Conservation (phyloP, 305 asterid species). For the Rubia balearica region DNA sequence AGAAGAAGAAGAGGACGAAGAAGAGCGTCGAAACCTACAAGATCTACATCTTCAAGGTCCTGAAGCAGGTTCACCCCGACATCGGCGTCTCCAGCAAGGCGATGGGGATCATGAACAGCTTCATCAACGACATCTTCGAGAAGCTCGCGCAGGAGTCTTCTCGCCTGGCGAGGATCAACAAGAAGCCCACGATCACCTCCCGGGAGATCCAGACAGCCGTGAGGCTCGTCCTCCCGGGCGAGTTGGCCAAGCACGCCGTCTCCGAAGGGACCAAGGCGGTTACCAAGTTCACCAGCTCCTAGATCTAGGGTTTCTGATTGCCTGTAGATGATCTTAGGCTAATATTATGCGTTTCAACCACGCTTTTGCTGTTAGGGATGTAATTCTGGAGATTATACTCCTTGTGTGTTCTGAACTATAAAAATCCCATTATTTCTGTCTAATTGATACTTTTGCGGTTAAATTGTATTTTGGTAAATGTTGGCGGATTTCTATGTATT, state of each 20-base stretch:
- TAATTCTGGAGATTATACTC: background rate
- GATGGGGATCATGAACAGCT: conserved; percentile 7
- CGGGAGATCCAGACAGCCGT: conserved; percentile 29
- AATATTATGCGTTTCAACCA: background rate
- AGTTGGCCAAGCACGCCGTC: conserved; percentile 30
- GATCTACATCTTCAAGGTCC: conserved; percentile 18
- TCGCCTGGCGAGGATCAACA: conserved; percentile 24
- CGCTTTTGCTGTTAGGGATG: background rate
- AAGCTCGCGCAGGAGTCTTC: conserved; percentile 9
- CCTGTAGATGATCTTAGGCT: background rate
- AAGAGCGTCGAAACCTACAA: conserved; percentile 28
- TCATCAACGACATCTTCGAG: conserved; percentile 6
- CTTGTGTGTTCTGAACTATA: background rate
- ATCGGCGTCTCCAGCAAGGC: conserved; percentile 5
- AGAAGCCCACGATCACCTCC: conserved; percentile 32
- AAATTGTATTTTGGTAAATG: too few species aligned
- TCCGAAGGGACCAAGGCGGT: conserved; percentile 34
- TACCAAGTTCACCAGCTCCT: conserved; percentile 33
- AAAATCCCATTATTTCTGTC: background rate
- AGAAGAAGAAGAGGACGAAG: conserved; percentile 7
- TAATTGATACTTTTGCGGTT: too few species aligned
- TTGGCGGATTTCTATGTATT: too few species aligned
- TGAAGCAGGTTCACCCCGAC: conserved; percentile 1
- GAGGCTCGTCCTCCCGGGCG: conserved; percentile 32
- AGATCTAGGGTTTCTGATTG: background rate